Base-by-base conservation (phyloP, 805 yeast genomes). In the Saccharomyces eubayanus region DNA sequence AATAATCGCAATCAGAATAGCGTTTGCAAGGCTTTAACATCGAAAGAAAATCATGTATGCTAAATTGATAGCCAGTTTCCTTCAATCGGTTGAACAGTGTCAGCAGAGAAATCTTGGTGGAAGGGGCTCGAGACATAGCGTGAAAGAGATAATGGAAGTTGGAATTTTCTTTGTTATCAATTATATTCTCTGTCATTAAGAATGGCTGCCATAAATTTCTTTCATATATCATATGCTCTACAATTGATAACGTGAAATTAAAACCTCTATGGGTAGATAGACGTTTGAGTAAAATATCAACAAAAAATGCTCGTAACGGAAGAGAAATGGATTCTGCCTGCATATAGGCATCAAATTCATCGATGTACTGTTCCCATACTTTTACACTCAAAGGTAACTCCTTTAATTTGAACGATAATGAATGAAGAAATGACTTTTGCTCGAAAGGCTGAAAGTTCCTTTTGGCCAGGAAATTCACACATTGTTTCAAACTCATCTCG, bases 131-230 rank as follows among this genome's bases (percentile, higher is more conserved):
- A 14, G 59, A 55, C 20, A 56, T 51, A 11, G 61, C 54, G 28
- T 55, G 51, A 46, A 60, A 47, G 30, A 60, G 36, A 8, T 51
- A 36, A 47, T 59, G 63, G 48, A 60, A 57, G 8, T 56, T 58
- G 3, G 57, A 52, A 31, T 50, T 41, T 6, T 50, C 30, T 30
- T 47, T 41, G 43, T 43, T 40, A 10, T 53, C 55, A n/a, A 27
- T 48, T 24, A 60, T n/a, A 16, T 43, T 43, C 6, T 49, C 52
- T 12, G 61, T 47, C 47, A 56, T 45, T 27, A 56, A 24, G 10
- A 60, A 55, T 9, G 46, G 48, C 31, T 54, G 47, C 20, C 52
- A 21, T 31, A 31, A 46, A 4, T 53, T 28, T 53, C 20, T 48
- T n/a, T 59, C 56, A 24, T 54, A 52, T 10, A 57, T 27, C 45